These are phyloP conservation scores for Geotrichum macrosporum DNA, from an alignment of 1,139 yeast genomes.

Conservation along the genomic window DNA sequence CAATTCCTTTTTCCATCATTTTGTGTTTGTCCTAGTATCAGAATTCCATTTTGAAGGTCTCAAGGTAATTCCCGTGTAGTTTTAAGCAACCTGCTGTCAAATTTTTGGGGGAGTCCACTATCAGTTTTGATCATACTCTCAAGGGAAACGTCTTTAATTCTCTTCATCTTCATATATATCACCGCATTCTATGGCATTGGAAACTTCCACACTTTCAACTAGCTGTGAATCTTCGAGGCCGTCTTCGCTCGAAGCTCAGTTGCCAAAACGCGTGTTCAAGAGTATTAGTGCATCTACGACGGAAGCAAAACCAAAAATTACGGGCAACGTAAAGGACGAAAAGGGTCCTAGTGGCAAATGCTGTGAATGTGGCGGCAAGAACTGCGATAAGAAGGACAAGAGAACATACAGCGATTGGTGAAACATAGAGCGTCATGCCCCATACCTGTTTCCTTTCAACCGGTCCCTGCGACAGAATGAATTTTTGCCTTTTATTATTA, in stretches of 20 bases:
- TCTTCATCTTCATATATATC: too few relatives aligned
- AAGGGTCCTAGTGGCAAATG: conserved; percentile 21
- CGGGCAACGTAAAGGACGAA: too few relatives aligned
- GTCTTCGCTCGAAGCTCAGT: not conserved
- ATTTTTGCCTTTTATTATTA: too few relatives aligned
- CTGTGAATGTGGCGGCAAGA: conserved; percentile 48
- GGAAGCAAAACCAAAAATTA: not conserved
- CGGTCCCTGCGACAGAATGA: too few relatives aligned
- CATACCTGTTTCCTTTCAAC: too few relatives aligned
- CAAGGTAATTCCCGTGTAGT: too few relatives aligned
- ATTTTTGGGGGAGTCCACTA: too few relatives aligned
- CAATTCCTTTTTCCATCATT: not conserved
- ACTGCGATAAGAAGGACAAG: conserved; percentile 22
- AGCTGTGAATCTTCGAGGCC: not conserved
- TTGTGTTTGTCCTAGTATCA: not conserved
- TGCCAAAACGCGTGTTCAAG: conserved; percentile 19
- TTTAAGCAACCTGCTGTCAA: too few relatives aligned
- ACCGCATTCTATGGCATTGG: conserved; percentile 4
- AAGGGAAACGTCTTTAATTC: too few relatives aligned
- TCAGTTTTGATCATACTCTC: too few relatives aligned
- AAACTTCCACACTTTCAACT: conserved; percentile 2
- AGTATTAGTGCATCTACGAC: not conserved
- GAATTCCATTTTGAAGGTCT: too few relatives aligned
- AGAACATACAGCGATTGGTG: conserved; percentile 21
- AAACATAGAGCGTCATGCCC: too few relatives aligned